Conservation (phyloP, 1,284 basidiomycete genomes). For the Earliella scabrosa region DNA sequence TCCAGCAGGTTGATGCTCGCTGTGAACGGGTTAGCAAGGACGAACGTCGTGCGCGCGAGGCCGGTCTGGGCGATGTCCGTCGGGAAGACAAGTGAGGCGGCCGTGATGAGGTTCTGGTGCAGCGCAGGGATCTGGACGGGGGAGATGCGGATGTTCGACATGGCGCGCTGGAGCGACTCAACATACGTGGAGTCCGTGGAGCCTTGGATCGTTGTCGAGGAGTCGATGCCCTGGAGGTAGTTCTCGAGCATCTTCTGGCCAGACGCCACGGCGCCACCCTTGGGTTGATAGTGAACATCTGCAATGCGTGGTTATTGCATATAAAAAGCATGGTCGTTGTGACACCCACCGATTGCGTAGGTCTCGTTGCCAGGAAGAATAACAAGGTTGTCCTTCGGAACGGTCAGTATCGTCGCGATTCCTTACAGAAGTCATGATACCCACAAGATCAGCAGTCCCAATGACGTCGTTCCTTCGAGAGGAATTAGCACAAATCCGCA, state of each 20-base stretch:
- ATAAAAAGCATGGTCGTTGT: too few relatives aligned
- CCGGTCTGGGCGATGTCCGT: constrained; percentile 61
- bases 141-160: constrained; percentile 64
- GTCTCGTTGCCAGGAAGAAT: constrained; percentile 58
- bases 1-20: constrained; percentile 71
- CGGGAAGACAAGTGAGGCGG: constrained; percentile 60
- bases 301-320: constrained; percentile 17
- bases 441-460: constrained; percentile 16
- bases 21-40: constrained; percentile 75
- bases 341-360: constrained; percentile 57
- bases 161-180: constrained; percentile 64
- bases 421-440: too few relatives aligned
- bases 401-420: neutral
- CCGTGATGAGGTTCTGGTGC: constrained; percentile 65
- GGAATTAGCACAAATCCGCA: neutral
- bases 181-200: constrained; percentile 64
- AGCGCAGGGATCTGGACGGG: constrained; percentile 73
- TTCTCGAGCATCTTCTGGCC: constrained; percentile 70
- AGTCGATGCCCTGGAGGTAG: constrained; percentile 70
- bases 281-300: constrained; percentile 71
- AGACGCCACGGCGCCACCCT: constrained; percentile 56
- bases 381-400: constrained; percentile 51
- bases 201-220: constrained; percentile 63
- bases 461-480: constrained; percentile 6
- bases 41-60: constrained; percentile 58